Percentiles rank a stretch among this genome's conserved stretches.
These are phyloP conservation scores for Venturia oleaginea DNA, from an alignment of 2,329 filamentous ascomycete species.

Conservation along the genomic window DNA sequence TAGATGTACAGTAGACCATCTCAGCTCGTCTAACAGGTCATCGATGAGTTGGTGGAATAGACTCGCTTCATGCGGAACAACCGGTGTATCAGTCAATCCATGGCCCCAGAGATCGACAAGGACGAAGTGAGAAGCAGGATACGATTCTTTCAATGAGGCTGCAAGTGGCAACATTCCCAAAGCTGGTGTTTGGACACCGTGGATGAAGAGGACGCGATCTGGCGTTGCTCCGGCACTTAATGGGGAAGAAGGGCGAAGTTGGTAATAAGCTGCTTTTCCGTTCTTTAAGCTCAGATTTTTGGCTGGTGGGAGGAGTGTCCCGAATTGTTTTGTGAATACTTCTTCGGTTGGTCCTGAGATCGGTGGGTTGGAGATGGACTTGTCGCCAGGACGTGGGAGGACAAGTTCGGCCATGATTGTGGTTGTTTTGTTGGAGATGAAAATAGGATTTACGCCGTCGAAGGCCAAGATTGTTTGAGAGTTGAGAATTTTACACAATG, in stretches of 20 bases:
- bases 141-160: constrained; percentile 25
- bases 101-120: constrained; percentile 47
- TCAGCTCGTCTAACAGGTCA: constrained; percentile 30
- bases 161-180: constrained; percentile 39
- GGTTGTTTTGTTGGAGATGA: not conserved
- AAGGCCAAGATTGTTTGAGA: not conserved
- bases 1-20: constrained; percentile 37
- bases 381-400: constrained; percentile 22
- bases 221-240: not conserved
- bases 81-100: constrained; percentile 41
- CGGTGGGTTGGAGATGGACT: constrained; percentile 15
- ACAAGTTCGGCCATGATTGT: constrained; percentile 15
- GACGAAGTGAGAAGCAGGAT: constrained; percentile 32
- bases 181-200: constrained; percentile 44
- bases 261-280: constrained; percentile 36
- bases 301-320: constrained; percentile 31
- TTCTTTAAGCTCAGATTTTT: constrained; percentile 24
- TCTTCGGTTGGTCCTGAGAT: constrained; percentile 31
- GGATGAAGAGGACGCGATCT: constrained; percentile 36
- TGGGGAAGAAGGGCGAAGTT: constrained; percentile 20
- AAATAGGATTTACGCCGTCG: no score
- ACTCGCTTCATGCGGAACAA: constrained; percentile 30
- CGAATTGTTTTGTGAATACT: constrained; percentile 31
- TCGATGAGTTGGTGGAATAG: constrained; percentile 38
- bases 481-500: no score